Base-by-base conservation (phyloP, 78 protist genomes). In the Guillardia theta region DNA sequence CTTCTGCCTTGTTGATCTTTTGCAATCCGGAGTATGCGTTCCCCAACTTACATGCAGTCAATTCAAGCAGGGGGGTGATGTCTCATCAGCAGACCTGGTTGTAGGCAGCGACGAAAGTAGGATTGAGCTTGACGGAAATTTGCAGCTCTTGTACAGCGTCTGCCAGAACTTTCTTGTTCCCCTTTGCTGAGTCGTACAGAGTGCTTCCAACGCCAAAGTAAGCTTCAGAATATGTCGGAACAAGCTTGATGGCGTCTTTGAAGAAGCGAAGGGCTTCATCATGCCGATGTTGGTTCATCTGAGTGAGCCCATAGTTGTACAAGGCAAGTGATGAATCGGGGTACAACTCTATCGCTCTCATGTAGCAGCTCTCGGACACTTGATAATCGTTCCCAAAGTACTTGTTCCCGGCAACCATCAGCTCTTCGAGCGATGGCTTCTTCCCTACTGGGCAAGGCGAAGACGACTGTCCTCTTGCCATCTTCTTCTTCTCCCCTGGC, bases 151-250 rank as follows among this genome's bases (percentile, higher is more conserved):
- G 70, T 30, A 1, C 27, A 58, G 58, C 30, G 58, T 50, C 30
- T 10, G 58, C 39, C 70, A 1, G 6, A 24, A 58, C 70, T 30
- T 24, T 30, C 6, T 58, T 58, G 39, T 58, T 58, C 70, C 21
- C 4, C 39, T 58, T 58, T 1, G 21, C 70, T 58, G 70, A 24
- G 70, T 70, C 83, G 83, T 70, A 70, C 45, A 22, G 41, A 12
- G 83, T 70, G 83, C 83, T 70, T 36, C 83, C 83, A 24, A 70
- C 46, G 83, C 83, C 83, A 33, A 70, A 70, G 83, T 70, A 70
- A 15, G 83, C 83, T 2, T 70, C 83, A 1, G 46, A 36, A 43
- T 70, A 70, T 12, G 15, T 24, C 22, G 83, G 83, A 24, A 12
- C 41, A 43, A 12, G 9, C 41, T 24, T 33, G 41, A 70, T 24